These are phyloP conservation scores for Malus domestica DNA, from an alignment of 306 rosid genomes.

Conservation along the genomic window DNA sequence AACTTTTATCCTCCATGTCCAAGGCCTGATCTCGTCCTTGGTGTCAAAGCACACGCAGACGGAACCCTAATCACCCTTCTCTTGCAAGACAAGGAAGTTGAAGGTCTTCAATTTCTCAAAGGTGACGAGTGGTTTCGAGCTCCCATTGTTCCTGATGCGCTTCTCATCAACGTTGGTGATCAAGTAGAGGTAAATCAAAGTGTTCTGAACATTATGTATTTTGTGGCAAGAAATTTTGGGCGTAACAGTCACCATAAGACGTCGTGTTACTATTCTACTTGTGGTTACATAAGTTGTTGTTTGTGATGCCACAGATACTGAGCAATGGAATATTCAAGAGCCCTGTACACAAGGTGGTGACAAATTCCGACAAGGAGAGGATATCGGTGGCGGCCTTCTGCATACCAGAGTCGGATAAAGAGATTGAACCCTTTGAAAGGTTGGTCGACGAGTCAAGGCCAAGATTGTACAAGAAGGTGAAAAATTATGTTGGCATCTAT, in stretches of 20 bases:
- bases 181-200: constrained; percentile 9
- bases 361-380: constrained; percentile 37
- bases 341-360: constrained; percentile 38
- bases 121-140: constrained; percentile 56
- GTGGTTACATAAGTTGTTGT: background rate
- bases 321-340: constrained; percentile 46
- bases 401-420: constrained; percentile 30
- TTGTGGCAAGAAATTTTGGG: background rate
- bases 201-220: background rate
- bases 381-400: constrained; percentile 35
- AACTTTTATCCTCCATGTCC: constrained; percentile 3
- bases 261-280: too few relatives aligned
- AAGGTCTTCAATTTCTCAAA: constrained; percentile 65
- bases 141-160: constrained; percentile 51
- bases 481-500: constrained; percentile 19
- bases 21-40: constrained; percentile 9
- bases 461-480: constrained; percentile 28
- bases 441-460: constrained; percentile 35
- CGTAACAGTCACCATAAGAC: too few relatives aligned
- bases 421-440: constrained; percentile 39
- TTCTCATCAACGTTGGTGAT: constrained; percentile 69
- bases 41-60: constrained; percentile 10
- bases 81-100: constrained; percentile 38
- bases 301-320: constrained; percentile 28
- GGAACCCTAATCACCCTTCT: constrained; percentile 10